These are phyloP conservation scores for Hypoxylon lienhwacheense DNA, from an alignment of 495 filamentous ascomycete species.

Conservation along the genomic window DNA sequence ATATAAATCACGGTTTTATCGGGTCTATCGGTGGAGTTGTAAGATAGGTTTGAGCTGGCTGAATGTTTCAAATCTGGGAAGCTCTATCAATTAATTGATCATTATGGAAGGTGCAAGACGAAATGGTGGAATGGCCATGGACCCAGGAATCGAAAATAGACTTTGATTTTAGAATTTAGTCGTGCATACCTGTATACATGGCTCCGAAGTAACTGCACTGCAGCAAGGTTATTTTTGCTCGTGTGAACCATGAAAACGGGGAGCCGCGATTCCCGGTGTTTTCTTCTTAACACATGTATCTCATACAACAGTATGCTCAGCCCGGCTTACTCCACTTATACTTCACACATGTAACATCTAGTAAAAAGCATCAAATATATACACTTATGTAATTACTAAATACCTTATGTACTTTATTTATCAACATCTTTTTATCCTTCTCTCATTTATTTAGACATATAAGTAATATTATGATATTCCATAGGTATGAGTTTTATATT, in stretches of 20 bases:
- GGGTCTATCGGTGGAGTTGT: constrained; percentile 32
- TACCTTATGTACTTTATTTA: constrained; percentile 6
- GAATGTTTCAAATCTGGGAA: constrained; percentile 34
- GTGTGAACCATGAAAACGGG: constrained; percentile 14
- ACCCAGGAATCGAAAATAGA: constrained; percentile 14
- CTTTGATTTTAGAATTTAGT: constrained; percentile 14
- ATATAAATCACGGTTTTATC: constrained; percentile 21
- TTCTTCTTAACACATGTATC: constrained; percentile 14
- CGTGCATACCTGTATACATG: background rate
- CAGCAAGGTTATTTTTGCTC: constrained; percentile 18
- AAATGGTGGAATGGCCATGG: constrained; percentile 16
- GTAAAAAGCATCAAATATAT: background rate
- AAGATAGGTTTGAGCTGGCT: constrained; percentile 35
- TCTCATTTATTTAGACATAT: background rate
- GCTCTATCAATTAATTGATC: constrained; percentile 28
- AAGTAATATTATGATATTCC: too few species aligned
- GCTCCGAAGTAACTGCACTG: too few species aligned
- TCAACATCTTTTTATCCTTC: background rate
- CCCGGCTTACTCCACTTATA: constrained; percentile 5
- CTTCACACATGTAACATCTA: background rate
- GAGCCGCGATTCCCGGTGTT: constrained; percentile 32
- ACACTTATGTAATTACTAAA: background rate
- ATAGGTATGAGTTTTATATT: too few species aligned
- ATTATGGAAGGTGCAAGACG: constrained; percentile 26
- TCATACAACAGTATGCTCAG: background rate